Evolutionary conservation across 1,284 basidiomycete species (phyloP).

Genomic region (Sanghuangporus weigelae): DNA sequence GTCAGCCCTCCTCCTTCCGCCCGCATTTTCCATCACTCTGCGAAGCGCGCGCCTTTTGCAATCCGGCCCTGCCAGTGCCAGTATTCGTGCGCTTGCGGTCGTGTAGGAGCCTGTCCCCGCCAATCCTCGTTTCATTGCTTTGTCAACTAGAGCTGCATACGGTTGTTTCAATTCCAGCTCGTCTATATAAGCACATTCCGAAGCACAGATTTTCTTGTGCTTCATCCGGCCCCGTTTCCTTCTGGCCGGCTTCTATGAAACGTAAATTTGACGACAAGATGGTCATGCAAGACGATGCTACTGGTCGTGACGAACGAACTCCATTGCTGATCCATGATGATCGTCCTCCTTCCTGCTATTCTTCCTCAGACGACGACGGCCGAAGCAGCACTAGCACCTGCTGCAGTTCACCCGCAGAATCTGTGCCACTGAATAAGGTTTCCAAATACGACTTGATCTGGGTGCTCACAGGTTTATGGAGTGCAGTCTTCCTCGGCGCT

Average conservation of each 20-base stretch:
- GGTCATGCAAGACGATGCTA: conserved; percentile 5
- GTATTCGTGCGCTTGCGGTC: background rate
- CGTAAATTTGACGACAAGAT: conserved; percentile 9
- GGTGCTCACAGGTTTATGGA: conserved; percentile 73
- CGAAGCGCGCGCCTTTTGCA: background rate
- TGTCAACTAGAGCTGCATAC: conserved; percentile 15
- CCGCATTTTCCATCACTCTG: conserved; percentile 2
- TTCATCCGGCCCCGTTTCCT: background rate
- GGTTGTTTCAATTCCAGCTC: conserved; percentile 12
- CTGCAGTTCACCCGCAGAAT: conserved; percentile 3
- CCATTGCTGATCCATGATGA: conserved; percentile 11
- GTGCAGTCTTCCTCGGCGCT: conserved; percentile 74
- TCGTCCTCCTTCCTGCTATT: conserved; percentile 8
- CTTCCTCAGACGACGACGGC: conserved; percentile 1
- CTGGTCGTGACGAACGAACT: conserved; percentile 7
- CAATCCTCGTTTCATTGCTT: conserved; percentile 5
- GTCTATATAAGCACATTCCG: background rate
- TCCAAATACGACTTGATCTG: conserved; percentile 52
- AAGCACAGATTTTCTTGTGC: background rate
- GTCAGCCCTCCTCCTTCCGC: background rate
- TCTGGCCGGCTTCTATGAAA: background rate
- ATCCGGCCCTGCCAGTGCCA: background rate
- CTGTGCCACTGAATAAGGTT: conserved; percentile 34
- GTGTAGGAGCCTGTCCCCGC: background rate
- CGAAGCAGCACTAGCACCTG: background rate